A percentile compares a stretch with the other conserved stretches of the same genome.
phyloP scores from a whole-genome alignment of 2,329 filamentous ascomycete species.

The Fusarium mundagurra region DNA sequence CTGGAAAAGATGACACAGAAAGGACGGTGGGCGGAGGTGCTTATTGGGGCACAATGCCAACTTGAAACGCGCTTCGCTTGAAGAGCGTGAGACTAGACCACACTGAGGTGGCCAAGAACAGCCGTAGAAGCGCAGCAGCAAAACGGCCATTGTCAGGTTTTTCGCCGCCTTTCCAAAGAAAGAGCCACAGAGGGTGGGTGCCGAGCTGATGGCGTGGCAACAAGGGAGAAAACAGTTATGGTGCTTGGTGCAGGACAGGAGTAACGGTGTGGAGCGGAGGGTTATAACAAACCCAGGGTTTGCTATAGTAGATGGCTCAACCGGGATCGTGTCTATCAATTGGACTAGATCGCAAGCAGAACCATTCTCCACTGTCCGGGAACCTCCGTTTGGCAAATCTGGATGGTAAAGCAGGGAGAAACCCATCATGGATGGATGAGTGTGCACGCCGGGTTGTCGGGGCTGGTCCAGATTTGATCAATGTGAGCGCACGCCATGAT shows the following conservation, averaged over 20 bases:
- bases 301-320: slow-evolving; percentile 44
- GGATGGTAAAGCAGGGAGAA: slow-evolving; percentile 37
- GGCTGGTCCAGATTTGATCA: slow-evolving; percentile 39
- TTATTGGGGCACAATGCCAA: slow-evolving; percentile 39
- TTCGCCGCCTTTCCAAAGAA: slow-evolving; percentile 22
- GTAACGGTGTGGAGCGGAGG: slow-evolving; percentile 40
- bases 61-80: slow-evolving; percentile 44
- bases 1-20: slow-evolving; percentile 34
- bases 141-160: slow-evolving; percentile 30
- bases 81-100: slow-evolving; percentile 37
- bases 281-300: slow-evolving; percentile 45
- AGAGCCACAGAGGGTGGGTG: slow-evolving; percentile 31
- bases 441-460: slow-evolving; percentile 32
- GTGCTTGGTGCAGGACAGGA: slow-evolving; percentile 38
- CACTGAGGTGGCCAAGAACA: slow-evolving; percentile 40
- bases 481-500: slow-evolving; percentile 39
- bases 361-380: slow-evolving; percentile 40
- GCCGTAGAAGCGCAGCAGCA: slow-evolving; percentile 23
- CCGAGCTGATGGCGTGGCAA: slow-evolving; percentile 42
- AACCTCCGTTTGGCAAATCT: slow-evolving; percentile 41
- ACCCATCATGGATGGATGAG: slow-evolving; percentile 29
- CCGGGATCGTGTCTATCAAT: slow-evolving; percentile 37
- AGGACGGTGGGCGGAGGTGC: slow-evolving; percentile 32
- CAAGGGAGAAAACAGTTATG: slow-evolving; percentile 39
- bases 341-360: slow-evolving; percentile 41